phyloP scores from a whole-genome alignment of 164 flowering plant species.

The Nymphaea thermarum region DNA sequence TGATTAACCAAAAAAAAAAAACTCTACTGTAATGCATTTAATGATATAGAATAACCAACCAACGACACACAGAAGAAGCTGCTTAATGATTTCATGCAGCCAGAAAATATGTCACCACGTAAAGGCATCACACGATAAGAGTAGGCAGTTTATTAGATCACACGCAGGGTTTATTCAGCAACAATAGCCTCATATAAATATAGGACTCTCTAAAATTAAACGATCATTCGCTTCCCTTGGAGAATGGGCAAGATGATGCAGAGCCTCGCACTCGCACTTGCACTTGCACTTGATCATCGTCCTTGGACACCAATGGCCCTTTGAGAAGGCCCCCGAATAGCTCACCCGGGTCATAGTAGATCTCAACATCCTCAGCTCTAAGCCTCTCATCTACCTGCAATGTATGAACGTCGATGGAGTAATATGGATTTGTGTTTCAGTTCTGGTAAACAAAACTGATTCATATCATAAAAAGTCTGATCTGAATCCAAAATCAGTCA shows the following conservation, averaged over 20 bases:
- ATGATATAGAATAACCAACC: too few relatives aligned
- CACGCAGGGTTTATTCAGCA: too few relatives aligned
- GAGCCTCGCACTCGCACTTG: neutral
- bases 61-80: too few relatives aligned
- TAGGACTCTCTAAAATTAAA: too few relatives aligned
- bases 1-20: too few relatives aligned
- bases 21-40: too few relatives aligned
- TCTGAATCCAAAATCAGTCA: neutral
- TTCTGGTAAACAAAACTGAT: neutral
- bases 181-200: too few relatives aligned
- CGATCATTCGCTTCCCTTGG: constrained; percentile 4
- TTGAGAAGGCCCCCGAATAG: constrained; percentile 64
- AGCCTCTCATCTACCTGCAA: constrained; percentile 65
- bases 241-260: constrained; percentile 14
- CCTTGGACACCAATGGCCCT: constrained; percentile 20
- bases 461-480: neutral
- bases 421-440: too few relatives aligned
- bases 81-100: too few relatives aligned
- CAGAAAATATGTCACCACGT: too few relatives aligned
- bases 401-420: neutral
- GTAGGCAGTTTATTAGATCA: too few relatives aligned
- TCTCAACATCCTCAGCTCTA: constrained; percentile 67
- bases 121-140: too few relatives aligned
- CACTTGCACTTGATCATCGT: neutral
- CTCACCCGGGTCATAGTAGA: constrained; percentile 73